Conservation (phyloP, 352 stramenopile species). For the Phytophthora vignae region DNA sequence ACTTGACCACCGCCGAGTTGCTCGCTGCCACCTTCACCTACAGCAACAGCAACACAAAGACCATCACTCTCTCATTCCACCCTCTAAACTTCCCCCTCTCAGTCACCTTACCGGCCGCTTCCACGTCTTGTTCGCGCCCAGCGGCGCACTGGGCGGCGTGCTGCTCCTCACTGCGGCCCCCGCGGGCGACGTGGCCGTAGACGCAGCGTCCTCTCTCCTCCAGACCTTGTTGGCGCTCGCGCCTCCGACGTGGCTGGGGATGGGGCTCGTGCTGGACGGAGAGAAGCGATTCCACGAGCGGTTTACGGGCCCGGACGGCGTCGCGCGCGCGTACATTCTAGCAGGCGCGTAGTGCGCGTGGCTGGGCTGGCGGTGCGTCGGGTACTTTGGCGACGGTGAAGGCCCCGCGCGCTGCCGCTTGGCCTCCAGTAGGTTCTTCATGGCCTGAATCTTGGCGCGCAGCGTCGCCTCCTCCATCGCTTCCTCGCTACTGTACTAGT, state of each 20-base stretch:
- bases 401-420: constrained; percentile 32
- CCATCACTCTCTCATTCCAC: constrained; percentile 3
- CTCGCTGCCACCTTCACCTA: constrained; percentile 42
- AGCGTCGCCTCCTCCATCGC: constrained; percentile 77
- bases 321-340: constrained; percentile 12
- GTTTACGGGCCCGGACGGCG: constrained; percentile 32
- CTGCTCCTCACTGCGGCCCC: background rate
- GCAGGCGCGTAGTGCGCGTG: constrained; percentile 15
- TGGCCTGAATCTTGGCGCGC: constrained; percentile 84
- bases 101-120: constrained; percentile 39
- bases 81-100: background rate
- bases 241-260: constrained; percentile 3
- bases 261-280: background rate
- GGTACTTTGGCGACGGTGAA: background rate
- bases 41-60: background rate
- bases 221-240: constrained; percentile 70
- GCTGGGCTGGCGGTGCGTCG: background rate
- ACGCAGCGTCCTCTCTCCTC: constrained; percentile 36
- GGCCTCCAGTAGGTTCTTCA: constrained; percentile 80
- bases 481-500: background rate
- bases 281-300: constrained; percentile 56
- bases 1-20: constrained; percentile 8
- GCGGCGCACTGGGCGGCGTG: background rate
- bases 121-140: constrained; percentile 38
- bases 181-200: background rate